A percentile compares a stretch with the other conserved stretches of the same genome.
Evolutionary conservation across 2,329 filamentous ascomycete genomes (phyloP).

Genomic region (Aspergillus sp.): DNA sequence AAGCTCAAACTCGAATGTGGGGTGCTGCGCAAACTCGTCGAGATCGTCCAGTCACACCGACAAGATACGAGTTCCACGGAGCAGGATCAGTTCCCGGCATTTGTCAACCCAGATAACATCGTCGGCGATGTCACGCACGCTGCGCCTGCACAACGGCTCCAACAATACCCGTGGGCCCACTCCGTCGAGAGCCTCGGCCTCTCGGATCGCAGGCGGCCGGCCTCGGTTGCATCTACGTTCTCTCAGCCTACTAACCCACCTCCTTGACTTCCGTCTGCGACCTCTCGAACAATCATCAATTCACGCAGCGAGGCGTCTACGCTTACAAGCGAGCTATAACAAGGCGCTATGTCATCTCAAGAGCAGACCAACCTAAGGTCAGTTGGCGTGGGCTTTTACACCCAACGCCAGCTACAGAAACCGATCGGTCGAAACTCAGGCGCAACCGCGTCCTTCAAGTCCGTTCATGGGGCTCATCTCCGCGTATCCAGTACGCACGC

Average conservation of each 20-base stretch:
- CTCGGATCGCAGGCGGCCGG: slow-evolving; percentile 25
- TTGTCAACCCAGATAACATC: slow-evolving; percentile 42
- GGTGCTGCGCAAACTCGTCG: slow-evolving; percentile 46
- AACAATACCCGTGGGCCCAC: slow-evolving; percentile 23
- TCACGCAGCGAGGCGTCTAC: background rate
- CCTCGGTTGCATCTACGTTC: slow-evolving; percentile 15
- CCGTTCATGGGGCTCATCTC: too few species aligned
- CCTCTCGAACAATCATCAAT: background rate
- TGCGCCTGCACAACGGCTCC: slow-evolving; percentile 16
- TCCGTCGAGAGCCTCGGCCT: slow-evolving; percentile 31
- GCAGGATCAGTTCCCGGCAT: slow-evolving; percentile 39
- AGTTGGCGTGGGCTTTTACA: background rate
- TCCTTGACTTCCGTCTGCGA: background rate
- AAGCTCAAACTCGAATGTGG: slow-evolving; percentile 52
- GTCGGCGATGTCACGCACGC: slow-evolving; percentile 41
- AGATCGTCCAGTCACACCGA: slow-evolving; percentile 35
- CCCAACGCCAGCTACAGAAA: too few species aligned
- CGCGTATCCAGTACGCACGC: too few species aligned
- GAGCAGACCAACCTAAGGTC: background rate
- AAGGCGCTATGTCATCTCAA: background rate
- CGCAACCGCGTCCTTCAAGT: too few species aligned
- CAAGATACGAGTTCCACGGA: slow-evolving; percentile 33
- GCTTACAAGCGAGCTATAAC: background rate
- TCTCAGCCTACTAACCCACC: slow-evolving; percentile 7
- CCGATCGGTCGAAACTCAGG: too few species aligned